A percentile compares a stretch with the other conserved stretches of the same genome.
phyloP scores from a whole-genome alignment of 1,139 yeast species.

The Hanseniaspora uvarum region DNA sequence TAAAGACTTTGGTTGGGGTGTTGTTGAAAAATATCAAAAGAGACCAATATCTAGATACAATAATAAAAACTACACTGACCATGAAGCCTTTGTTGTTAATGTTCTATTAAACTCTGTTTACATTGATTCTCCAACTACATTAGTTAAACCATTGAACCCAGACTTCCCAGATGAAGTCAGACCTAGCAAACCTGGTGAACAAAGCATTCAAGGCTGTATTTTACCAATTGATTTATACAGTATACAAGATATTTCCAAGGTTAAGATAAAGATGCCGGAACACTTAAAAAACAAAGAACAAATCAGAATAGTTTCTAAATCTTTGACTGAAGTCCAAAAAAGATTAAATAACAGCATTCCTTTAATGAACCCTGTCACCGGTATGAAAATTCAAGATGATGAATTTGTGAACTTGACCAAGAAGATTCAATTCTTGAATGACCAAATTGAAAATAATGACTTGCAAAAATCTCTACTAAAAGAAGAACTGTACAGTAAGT shows the following conservation, averaged over 20 bases:
- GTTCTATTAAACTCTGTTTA: slow-evolving; percentile 76
- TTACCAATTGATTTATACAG: slow-evolving; percentile 78
- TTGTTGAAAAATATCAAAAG: slow-evolving; percentile 66
- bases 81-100: slow-evolving; percentile 77
- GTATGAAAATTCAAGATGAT: slow-evolving; percentile 80
- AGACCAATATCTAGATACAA: slow-evolving; percentile 53
- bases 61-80: slow-evolving; percentile 51
- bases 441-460: slow-evolving; percentile 61
- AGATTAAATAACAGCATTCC: slow-evolving; percentile 89
- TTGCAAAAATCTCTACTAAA: slow-evolving; percentile 57
- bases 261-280: slow-evolving; percentile 71
- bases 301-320: slow-evolving; percentile 62
- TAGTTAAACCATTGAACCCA: slow-evolving; percentile 62
- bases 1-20: slow-evolving; percentile 88
- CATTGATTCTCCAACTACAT: slow-evolving; percentile 60
- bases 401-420: slow-evolving; percentile 60
- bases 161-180: slow-evolving; percentile 76
- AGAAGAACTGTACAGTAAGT: slow-evolving; percentile 51
- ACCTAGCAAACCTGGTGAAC: slow-evolving; percentile 66
- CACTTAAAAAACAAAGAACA: slow-evolving; percentile 65
- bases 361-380: slow-evolving; percentile 73
- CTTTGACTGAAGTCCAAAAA: slow-evolving; percentile 66
- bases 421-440: slow-evolving; percentile 72
- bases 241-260: slow-evolving; percentile 62
- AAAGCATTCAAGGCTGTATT: slow-evolving; percentile 54